These are phyloP conservation scores for Basidiobolus meristosporus DNA, from an alignment of 371 early-diverging fungal species.

Conservation along the genomic window DNA sequence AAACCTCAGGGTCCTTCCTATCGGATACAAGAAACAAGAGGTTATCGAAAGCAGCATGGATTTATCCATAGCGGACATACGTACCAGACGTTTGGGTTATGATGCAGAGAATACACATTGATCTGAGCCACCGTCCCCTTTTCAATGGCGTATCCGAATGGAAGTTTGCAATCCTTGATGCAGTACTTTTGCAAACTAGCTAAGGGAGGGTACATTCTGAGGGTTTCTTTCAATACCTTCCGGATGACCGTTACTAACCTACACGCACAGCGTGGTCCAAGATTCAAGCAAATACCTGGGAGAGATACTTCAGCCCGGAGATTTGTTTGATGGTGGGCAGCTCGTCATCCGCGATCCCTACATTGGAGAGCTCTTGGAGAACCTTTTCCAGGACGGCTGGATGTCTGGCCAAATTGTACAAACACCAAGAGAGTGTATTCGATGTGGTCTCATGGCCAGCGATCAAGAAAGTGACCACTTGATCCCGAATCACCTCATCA, in stretches of 20 bases:
- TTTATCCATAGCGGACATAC: no score
- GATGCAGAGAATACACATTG: slow-evolving; percentile 3
- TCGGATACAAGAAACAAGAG: no score
- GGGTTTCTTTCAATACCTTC: slow-evolving; percentile 18
- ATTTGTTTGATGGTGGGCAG: slow-evolving; percentile 11
- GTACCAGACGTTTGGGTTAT: slow-evolving; percentile 4
- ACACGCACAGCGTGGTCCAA: no score
- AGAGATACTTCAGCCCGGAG: slow-evolving; percentile 14
- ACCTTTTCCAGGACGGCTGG: slow-evolving; percentile 17
- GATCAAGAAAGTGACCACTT: slow-evolving; percentile 16
- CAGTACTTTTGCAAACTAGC: slow-evolving; percentile 6
- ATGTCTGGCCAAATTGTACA: slow-evolving; percentile 16
- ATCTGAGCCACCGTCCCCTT: slow-evolving; percentile 2
- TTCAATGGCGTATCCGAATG: slow-evolving; percentile 3
- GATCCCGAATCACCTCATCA: slow-evolving; percentile 7
- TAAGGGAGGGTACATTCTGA: slow-evolving; percentile 15
- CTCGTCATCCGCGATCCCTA: slow-evolving; percentile 11
- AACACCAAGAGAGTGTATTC: slow-evolving; percentile 16
- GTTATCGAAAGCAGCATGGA: no score
- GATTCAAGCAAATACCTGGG: no score
- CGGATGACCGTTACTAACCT: no score
- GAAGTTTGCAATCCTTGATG: not conserved
- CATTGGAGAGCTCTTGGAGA: slow-evolving; percentile 16
- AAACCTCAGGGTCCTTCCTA: slow-evolving; percentile 4
- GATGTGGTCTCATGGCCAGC: slow-evolving; percentile 35